These are phyloP conservation scores for Avena eriantha DNA, from an alignment of 176 grass and related monocot genomes.

Conservation along the genomic window DNA sequence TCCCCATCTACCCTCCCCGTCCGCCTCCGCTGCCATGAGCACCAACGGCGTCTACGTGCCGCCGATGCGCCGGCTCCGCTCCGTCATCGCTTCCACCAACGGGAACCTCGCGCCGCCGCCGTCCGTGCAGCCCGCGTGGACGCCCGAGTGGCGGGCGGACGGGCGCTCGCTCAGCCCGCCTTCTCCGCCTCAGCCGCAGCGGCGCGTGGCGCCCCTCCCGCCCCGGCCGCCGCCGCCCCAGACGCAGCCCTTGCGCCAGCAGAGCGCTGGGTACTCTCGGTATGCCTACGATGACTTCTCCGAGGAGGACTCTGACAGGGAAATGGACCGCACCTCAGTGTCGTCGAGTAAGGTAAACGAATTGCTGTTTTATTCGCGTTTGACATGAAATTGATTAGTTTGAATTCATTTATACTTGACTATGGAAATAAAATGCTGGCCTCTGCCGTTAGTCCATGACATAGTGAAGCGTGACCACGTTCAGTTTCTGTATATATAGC, in stretches of 20 bases:
- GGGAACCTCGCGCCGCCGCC: slow-evolving; percentile 63
- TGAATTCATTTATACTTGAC: slow-evolving; percentile 4
- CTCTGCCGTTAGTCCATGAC: not conserved
- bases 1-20: not conserved
- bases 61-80: slow-evolving; percentile 84
- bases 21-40: slow-evolving; percentile 45
- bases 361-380: not conserved
- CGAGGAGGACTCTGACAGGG: slow-evolving; percentile 87
- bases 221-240: slow-evolving; percentile 28
- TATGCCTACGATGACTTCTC: slow-evolving; percentile 86
- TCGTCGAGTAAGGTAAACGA: slow-evolving; percentile 66
- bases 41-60: slow-evolving; percentile 79
- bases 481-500: not conserved
- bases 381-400: not conserved
- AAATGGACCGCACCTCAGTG: slow-evolving; percentile 51
- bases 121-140: slow-evolving; percentile 7
- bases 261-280: slow-evolving; percentile 62
- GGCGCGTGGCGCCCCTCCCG: slow-evolving; percentile 8
- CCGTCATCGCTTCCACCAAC: slow-evolving; percentile 77
- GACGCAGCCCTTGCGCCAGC: slow-evolving; percentile 55
- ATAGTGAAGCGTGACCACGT: not conserved
- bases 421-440: not conserved
- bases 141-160: slow-evolving; percentile 58
- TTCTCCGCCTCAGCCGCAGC: slow-evolving; percentile 33
- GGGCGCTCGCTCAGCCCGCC: slow-evolving; percentile 47